Evolutionary conservation across 2,329 filamentous ascomycete genomes (phyloP), one percentile per base, ranked within the genome.

Genomic region (Sporothrix variecibatus): DNA sequence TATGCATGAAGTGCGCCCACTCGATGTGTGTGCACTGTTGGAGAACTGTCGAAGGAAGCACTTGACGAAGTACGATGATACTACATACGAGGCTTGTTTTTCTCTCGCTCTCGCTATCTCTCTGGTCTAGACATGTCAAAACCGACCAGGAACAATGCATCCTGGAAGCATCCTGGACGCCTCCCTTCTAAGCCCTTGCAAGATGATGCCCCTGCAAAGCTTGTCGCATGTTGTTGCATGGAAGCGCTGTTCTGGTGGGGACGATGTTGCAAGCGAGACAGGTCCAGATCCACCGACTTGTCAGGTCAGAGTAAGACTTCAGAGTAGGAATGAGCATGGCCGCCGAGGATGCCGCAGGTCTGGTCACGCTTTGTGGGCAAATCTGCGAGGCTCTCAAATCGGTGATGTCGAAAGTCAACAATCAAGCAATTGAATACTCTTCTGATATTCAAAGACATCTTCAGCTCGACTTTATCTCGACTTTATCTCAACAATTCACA

Each of bases 191-290:
- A 46, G 38, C 12, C 12, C 34, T 67, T 34, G 65, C 65, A 34
- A 51, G 28, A 67, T 15, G 23, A 67, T 8, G 38, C 38, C 28
- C 65, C 26, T 49, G 46, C 15, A 51, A 51, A 34, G 65, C 65
- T 68, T 34, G 65, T 51, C 65, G 65, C 65, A 67, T 67, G 64
- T 49, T 43, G 15, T 51, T 51, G 65, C 65, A 51, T n/a, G 34
- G 60, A 64, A n/a, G 23, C 60, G 8, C 20, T 43, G 11, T 34
- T 49, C 17, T 68, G 65, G 43, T 51, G 43, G 65, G 34, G 43
- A 49, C 15, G 65, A 49, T 23, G 40, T 6, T 49, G 23, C 43
- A 67, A 51, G 60, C 60, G 65, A 68, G 17, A 51, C 51, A 53
- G 51, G 23, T 56, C 51, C n/a, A 56, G n/a, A n/a, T 56, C 15